Evolutionary conservation across 1,284 basidiomycete species (phyloP).

Genomic region (Leccinum pachyderme): DNA sequence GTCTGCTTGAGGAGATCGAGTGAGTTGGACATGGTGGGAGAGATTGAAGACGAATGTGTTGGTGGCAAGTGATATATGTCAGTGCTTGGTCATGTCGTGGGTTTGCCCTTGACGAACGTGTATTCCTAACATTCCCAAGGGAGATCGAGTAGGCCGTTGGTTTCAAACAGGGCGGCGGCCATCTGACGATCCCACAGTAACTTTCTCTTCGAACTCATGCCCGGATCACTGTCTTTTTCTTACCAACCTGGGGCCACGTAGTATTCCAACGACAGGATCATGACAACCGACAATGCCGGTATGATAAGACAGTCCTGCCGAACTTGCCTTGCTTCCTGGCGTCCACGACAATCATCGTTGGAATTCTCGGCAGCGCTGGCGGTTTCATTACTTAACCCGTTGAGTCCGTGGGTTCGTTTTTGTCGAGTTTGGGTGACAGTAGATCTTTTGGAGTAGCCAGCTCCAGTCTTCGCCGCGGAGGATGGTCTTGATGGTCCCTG

Average conservation of each 20-base stretch:
- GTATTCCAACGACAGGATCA: background rate
- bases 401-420: background rate
- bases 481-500: background rate
- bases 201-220: no score
- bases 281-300: background rate
- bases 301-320: background rate
- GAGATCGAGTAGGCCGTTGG: background rate
- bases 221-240: no score
- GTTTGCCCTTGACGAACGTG: constrained; percentile 18
- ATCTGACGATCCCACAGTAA: background rate
- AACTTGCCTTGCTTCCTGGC: constrained; percentile 1
- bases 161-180: background rate
- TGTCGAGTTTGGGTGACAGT: background rate
- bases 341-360: background rate
- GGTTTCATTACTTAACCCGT: background rate
- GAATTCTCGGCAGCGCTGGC: constrained; percentile 3
- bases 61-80: constrained; percentile 13
- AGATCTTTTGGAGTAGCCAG: background rate
- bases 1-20: constrained; percentile 87
- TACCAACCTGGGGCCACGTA: no score
- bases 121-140: constrained; percentile 5
- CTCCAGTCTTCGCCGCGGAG: background rate
- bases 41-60: background rate
- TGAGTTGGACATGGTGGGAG: constrained; percentile 73
- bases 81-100: constrained; percentile 22